These are phyloP conservation scores for Hypoxylon sp. DNA, from an alignment of 2,329 filamentous ascomycete genomes.

Conservation along the genomic window DNA sequence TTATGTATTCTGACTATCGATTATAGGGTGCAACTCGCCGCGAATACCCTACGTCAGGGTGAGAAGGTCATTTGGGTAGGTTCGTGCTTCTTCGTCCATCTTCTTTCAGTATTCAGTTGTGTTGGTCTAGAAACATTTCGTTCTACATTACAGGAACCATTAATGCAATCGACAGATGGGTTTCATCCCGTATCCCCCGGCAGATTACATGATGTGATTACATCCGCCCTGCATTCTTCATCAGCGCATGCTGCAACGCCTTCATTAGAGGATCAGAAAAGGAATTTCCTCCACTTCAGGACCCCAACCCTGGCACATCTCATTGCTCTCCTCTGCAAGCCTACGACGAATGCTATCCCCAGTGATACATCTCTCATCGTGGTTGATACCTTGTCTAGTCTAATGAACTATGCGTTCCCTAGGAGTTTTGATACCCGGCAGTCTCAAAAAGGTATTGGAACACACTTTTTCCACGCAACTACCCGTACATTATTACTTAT, in stretches of 20 bases:
- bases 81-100: conserved; percentile 48
- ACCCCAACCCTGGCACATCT: conserved; percentile 77
- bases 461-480: conserved; percentile 47
- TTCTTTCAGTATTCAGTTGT: conserved; percentile 22
- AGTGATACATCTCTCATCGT: conserved; percentile 77
- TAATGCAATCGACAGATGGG: conserved; percentile 55
- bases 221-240: conserved; percentile 27
- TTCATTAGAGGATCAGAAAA: conserved; percentile 29
- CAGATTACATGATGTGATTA: conserved; percentile 55
- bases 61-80: conserved; percentile 86
- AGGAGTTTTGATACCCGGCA: conserved; percentile 64
- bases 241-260: conserved; percentile 22
- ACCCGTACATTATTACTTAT: conserved; percentile 15
- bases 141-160: conserved; percentile 27
- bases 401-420: conserved; percentile 84
- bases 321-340: conserved; percentile 79
- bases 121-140: conserved; percentile 11
- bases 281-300: conserved; percentile 64
- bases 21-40: conserved; percentile 78
- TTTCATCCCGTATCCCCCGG: conserved; percentile 62
- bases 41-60: conserved; percentile 72
- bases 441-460: conserved; percentile 59
- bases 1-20: conserved; percentile 32
- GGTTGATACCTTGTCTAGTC: conserved; percentile 82
- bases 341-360: conserved; percentile 75